These are phyloP conservation scores for Aspergillus brasiliensis DNA, from an alignment of 2,329 filamentous ascomycete species.

Conservation along the genomic window DNA sequence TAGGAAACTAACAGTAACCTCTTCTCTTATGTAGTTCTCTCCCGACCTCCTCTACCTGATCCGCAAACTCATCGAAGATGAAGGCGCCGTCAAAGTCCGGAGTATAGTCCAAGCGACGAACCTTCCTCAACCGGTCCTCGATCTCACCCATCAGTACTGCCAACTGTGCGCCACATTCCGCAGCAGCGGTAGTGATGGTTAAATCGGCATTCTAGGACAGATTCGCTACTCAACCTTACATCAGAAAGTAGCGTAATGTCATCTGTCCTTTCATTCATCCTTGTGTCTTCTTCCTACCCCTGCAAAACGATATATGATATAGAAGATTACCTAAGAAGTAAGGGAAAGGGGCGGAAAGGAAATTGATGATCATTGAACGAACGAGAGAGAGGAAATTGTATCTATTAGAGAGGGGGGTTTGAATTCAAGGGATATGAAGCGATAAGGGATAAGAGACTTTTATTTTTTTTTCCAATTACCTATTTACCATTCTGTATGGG, in stretches of 20 bases:
- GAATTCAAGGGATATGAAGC: too few species aligned
- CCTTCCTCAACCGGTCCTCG: slow-evolving; percentile 86
- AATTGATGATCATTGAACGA: too few species aligned
- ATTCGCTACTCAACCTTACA: background rate
- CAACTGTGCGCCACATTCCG: slow-evolving; percentile 92
- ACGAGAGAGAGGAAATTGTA: too few species aligned
- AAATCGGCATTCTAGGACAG: slow-evolving; percentile 28
- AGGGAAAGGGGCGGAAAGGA: too few species aligned
- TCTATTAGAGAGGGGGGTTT: too few species aligned
- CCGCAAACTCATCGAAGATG: slow-evolving; percentile 91
- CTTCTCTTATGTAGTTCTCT: slow-evolving; percentile 66
- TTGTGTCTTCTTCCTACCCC: background rate
- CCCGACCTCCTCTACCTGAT: slow-evolving; percentile 85
- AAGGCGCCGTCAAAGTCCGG: slow-evolving; percentile 94
- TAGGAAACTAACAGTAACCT: slow-evolving; percentile 12
- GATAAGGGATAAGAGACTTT: too few species aligned
- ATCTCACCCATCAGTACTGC: slow-evolving; percentile 94
- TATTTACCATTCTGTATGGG: too few species aligned
- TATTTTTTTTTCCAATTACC: too few species aligned
- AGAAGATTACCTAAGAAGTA: too few species aligned
- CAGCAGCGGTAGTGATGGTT: slow-evolving; percentile 88
- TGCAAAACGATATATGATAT: background rate
- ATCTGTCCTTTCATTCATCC: slow-evolving; percentile 12
- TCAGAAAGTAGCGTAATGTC: background rate
- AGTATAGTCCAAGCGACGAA: slow-evolving; percentile 97